Evolutionary conservation across 768 basidiomycete genomes (phyloP).

Genomic region (Tephrocybe rancida): DNA sequence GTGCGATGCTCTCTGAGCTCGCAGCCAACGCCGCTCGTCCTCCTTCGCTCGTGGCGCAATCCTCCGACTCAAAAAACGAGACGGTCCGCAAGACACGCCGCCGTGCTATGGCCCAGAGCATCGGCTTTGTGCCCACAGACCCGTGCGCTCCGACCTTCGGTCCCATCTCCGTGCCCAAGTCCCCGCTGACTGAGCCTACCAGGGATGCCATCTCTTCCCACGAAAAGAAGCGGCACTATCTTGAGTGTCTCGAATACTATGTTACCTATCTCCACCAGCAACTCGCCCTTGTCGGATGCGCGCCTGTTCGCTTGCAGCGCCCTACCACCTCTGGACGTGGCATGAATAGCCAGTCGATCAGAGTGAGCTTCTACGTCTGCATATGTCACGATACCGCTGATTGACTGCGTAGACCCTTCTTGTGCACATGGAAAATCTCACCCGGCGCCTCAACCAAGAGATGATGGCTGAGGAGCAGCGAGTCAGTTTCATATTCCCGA

Average conservation of each 20-base stretch:
- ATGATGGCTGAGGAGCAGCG: slow-evolving; percentile 57
- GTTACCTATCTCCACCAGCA: slow-evolving; percentile 67
- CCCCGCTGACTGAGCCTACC: slow-evolving; percentile 9
- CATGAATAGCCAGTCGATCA: slow-evolving; percentile 63
- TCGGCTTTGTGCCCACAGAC: slow-evolving; percentile 62
- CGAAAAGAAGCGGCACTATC: slow-evolving; percentile 75
- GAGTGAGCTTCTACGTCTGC: slow-evolving; percentile 38
- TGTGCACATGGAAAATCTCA: slow-evolving; percentile 67
- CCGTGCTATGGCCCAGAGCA: slow-evolving; percentile 55
- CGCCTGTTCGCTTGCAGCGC: slow-evolving; percentile 51
- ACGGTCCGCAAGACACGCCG: slow-evolving; percentile 59
- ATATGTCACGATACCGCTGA: neutral
- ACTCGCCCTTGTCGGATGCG: slow-evolving; percentile 48
- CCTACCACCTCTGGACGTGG: slow-evolving; percentile 50
- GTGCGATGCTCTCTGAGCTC: slow-evolving; percentile 58
- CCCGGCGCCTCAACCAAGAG: slow-evolving; percentile 49
- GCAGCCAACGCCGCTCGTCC: slow-evolving; percentile 17
- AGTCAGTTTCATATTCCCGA: slow-evolving; percentile 29
- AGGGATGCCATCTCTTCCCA: slow-evolving; percentile 79
- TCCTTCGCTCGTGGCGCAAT: slow-evolving; percentile 1
- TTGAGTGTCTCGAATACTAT: slow-evolving; percentile 75
- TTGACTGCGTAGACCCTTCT: slow-evolving; percentile 55
- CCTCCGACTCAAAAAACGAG: slow-evolving; percentile 35
- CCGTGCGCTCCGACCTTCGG: slow-evolving; percentile 43
- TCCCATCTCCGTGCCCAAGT: neutral